Conservation (phyloP, 345 rosid species). For the Erysimum cheiranthoides region DNA sequence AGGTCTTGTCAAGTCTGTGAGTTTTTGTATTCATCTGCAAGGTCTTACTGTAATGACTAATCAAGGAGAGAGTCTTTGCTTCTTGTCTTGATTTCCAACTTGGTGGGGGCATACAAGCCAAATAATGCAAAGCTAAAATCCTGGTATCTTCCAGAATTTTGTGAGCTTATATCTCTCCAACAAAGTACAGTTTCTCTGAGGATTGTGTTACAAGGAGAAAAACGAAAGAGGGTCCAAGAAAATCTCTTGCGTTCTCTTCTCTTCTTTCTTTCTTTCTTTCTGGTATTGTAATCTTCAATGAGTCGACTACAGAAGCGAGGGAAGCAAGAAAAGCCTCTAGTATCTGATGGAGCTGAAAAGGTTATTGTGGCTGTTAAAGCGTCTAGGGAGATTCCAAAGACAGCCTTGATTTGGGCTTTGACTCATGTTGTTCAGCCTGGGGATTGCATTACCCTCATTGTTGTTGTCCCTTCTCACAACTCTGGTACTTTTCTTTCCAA, state of each 20-base stretch:
- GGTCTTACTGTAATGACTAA: slow-evolving; percentile 35
- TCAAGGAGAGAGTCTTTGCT: slow-evolving; percentile 49
- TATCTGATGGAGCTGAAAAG: slow-evolving; percentile 70
- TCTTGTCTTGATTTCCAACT: slow-evolving; percentile 49
- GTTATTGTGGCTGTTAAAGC: slow-evolving; percentile 98
- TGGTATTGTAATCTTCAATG: slow-evolving; percentile 51
- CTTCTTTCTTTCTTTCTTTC: slow-evolving; percentile 14
- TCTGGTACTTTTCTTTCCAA: slow-evolving; percentile 57
- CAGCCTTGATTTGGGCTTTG: slow-evolving; percentile 97
- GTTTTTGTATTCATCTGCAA: slow-evolving; percentile 47
- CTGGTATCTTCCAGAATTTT: slow-evolving; percentile 28
- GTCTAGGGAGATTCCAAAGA: slow-evolving; percentile 92
- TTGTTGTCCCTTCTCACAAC: slow-evolving; percentile 83
- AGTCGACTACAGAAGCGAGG: slow-evolving; percentile 65
- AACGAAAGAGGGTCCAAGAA: slow-evolving; percentile 27
- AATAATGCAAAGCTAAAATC: slow-evolving; percentile 32
- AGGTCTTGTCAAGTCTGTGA: slow-evolving; percentile 54
- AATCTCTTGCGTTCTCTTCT: slow-evolving; percentile 13
- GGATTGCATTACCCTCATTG: slow-evolving; percentile 90
- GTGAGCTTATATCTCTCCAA: slow-evolving; percentile 32
- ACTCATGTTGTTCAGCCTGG: slow-evolving; percentile 98
- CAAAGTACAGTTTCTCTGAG: slow-evolving; percentile 26
- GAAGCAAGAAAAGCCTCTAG: slow-evolving; percentile 57
- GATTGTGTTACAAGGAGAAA: slow-evolving; percentile 21
- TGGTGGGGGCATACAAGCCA: slow-evolving; percentile 43